These are phyloP conservation scores for Lathyrus oleraceus DNA, from an alignment of 306 rosid species.

Conservation along the genomic window DNA sequence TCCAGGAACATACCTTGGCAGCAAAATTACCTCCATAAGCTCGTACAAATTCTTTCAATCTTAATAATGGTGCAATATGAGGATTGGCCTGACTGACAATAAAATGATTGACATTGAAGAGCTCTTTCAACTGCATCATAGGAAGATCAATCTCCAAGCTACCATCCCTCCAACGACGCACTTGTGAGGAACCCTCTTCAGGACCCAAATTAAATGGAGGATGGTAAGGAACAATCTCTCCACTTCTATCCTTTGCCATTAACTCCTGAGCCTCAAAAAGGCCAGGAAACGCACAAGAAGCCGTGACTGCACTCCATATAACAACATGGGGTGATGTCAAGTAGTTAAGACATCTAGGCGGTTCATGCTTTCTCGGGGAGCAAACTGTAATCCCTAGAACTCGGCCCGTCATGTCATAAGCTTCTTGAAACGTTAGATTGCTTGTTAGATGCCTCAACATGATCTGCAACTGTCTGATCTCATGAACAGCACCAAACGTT, in stretches of 20 bases:
- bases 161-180: conserved; percentile 96
- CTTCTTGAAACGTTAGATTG: conserved; percentile 96
- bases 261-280: conserved; percentile 98
- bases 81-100: conserved; percentile 98
- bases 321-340: conserved; percentile 98
- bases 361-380: conserved; percentile 95
- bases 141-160: conserved; percentile 97
- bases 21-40: conserved; percentile 91
- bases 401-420: conserved; percentile 94
- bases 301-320: conserved; percentile 99
- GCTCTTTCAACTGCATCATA: conserved; percentile 91
- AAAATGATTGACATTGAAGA: conserved; percentile 94
- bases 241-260: conserved; percentile 97
- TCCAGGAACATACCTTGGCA: conserved; percentile 70
- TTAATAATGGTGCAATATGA: conserved; percentile 88
- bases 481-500: conserved; percentile 85
- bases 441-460: conserved; percentile 87
- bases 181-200: conserved; percentile 76
- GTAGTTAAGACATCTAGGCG: conserved; percentile 98
- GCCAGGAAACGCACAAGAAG: conserved; percentile 98
- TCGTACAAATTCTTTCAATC: conserved; percentile 84
- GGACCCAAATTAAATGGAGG: conserved; percentile 94
- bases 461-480: conserved; percentile 86
- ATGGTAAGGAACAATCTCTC: conserved; percentile 93
- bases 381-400: conserved; percentile 95